phyloP scores from a whole-genome alignment of 1,284 basidiomycete genomes.

The Cryptococcus deneoformans region DNA sequence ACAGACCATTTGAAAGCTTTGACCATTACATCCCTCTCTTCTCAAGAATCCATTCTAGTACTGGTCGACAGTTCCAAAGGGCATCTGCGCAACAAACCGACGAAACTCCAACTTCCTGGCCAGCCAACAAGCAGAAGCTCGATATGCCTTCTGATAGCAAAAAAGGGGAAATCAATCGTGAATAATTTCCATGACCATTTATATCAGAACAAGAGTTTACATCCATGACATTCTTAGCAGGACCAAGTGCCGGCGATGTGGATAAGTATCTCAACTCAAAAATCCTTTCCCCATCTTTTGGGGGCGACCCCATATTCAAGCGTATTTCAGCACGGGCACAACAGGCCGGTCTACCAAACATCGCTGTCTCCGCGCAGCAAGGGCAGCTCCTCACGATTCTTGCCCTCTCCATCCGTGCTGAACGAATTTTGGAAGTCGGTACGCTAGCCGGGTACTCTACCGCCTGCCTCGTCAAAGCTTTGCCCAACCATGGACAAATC shows the following conservation, averaged over 20 bases:
- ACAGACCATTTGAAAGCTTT: too few relatives aligned
- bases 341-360: constrained; percentile 33
- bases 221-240: constrained; percentile 9
- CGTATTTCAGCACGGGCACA: constrained; percentile 18
- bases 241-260: constrained; percentile 18
- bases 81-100: too few relatives aligned
- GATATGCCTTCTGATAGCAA: background rate
- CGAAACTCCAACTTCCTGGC: background rate
- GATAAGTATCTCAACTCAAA: constrained; percentile 21
- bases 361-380: constrained; percentile 31
- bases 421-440: constrained; percentile 41
- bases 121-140: background rate
- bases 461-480: constrained; percentile 30
- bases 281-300: constrained; percentile 20
- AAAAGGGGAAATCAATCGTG: background rate
- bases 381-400: constrained; percentile 42
- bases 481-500: constrained; percentile 37
- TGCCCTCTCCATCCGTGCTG: constrained; percentile 28
- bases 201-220: background rate
- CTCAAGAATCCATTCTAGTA: too few relatives aligned
- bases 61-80: too few relatives aligned
- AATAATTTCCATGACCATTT: background rate
- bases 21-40: too few relatives aligned
- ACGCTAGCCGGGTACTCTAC: constrained; percentile 44
- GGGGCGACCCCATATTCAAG: constrained; percentile 18